A percentile compares a stretch with the other conserved stretches of the same genome.
These are phyloP conservation scores for Strigomonas galati DNA, from an alignment of 208 protist genomes.

Conservation along the genomic window DNA sequence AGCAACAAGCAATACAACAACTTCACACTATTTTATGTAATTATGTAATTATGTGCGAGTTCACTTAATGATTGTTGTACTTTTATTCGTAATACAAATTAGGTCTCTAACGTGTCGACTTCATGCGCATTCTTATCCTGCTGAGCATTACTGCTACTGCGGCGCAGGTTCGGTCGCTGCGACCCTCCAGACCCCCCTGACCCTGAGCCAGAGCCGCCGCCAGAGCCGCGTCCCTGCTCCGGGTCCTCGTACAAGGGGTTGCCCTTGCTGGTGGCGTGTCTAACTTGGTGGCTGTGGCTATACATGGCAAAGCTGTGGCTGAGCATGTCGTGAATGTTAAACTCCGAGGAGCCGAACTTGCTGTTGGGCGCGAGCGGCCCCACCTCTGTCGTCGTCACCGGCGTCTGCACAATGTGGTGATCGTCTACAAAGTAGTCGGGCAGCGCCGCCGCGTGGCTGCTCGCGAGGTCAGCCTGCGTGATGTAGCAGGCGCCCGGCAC, in stretches of 20 bases:
- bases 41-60: background rate
- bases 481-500: constrained; percentile 39
- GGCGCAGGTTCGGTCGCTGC: too few species aligned
- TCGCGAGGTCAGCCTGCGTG: constrained; percentile 20
- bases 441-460: constrained; percentile 3
- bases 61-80: background rate
- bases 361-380: background rate
- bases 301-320: constrained; percentile 11
- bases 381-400: background rate
- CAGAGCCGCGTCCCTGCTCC: too few species aligned
- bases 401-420: background rate
- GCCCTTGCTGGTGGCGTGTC: too few species aligned
- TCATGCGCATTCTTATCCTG: too few species aligned
- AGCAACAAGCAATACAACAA: background rate
- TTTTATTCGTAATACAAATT: background rate
- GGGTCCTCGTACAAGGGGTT: too few species aligned
- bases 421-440: constrained; percentile 2
- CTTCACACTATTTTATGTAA: background rate
- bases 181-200: too few species aligned
- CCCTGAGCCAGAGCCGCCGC: too few species aligned
- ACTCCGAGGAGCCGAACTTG: background rate
- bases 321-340: background rate
- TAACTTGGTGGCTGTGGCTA: background rate
- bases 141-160: background rate
- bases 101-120: too few species aligned